Evolutionary conservation across 225 moss, liverwort and hornwort species (phyloP), one percentile per base, ranked within the genome.

Genomic region (Ulota crispa): DNA sequence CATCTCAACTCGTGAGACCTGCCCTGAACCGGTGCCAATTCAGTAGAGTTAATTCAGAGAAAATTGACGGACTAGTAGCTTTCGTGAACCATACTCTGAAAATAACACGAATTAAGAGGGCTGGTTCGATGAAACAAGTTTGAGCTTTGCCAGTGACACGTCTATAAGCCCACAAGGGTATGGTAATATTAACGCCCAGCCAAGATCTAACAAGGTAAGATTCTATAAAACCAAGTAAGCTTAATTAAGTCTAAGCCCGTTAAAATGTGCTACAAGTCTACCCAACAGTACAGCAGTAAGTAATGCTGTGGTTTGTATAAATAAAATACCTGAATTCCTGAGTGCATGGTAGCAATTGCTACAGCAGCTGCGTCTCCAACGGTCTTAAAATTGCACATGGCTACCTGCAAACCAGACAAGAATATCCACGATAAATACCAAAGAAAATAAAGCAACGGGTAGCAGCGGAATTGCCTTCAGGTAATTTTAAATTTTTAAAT

Each of bases 1-100:
- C 32, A 99, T 77, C 86, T 99, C 99, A 80, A 99, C 92, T 85
- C 99, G 92, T 61, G 96, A 99, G 80, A 94, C 96, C 93, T 95
- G 95, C 91, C 86, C 83, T 90, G 86, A 68, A 80, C 61, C 85
- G 71, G 79, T 69, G 78, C 52, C 88, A 88, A 47, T 28, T 59
- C 68, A 72, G 9, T 34, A 72, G 41, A 61, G 27, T 62, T 67
- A 72, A 42, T 55, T 81, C 63, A 67, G 64, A 34, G 54, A 63
- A 28, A 50, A 45, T 7, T 15, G 15, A 28, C 30, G n/a, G 31
- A 37, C n/a, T 13, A n/a, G 14, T 32, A 63, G 55, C 47, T 56
- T 12, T 37, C 37, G 56, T 47, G 31, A 79, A 64, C 31, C 50
- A 80, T 72, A 57, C 50, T 81, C 45, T 31, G 20, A 64, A 31